These are phyloP conservation scores for Fomes fomentarius DNA, from an alignment of 1,284 basidiomycete genomes.

Conservation along the genomic window DNA sequence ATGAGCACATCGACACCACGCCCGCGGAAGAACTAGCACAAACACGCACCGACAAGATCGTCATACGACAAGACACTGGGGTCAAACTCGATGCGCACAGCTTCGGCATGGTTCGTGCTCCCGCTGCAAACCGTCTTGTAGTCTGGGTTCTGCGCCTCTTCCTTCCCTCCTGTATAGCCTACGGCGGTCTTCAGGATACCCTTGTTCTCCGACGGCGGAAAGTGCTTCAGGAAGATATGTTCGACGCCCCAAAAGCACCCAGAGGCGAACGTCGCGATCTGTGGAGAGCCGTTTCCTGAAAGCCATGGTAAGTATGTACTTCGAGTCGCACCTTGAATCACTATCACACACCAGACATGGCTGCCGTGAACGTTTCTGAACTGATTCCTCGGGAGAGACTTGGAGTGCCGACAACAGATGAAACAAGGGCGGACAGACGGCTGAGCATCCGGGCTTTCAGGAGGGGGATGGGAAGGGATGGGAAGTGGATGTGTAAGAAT, in stretches of 20 bases:
- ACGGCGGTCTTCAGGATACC: conserved; percentile 74
- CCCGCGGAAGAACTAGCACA: neutral
- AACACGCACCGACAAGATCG: conserved; percentile 74
- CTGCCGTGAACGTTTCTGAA: conserved; percentile 7
- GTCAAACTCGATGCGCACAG: conserved; percentile 86
- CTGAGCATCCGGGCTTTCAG: conserved; percentile 17
- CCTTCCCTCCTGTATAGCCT: conserved; percentile 82
- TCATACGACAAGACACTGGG: conserved; percentile 77
- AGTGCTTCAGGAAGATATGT: conserved; percentile 86
- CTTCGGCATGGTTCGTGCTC: conserved; percentile 88
- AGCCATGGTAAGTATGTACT: neutral
- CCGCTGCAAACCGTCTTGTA: conserved; percentile 86
- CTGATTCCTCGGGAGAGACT: conserved; percentile 19
- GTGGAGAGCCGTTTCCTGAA: conserved; percentile 35
- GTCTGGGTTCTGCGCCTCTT: conserved; percentile 54
- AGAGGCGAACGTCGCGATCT: conserved; percentile 78
- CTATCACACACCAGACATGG: conserved; percentile 22
- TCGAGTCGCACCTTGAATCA: too few species aligned
- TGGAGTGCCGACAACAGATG: conserved; percentile 11
- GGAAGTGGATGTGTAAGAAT: conserved; percentile 3
- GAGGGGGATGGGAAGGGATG: too few species aligned
- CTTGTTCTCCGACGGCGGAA: conserved; percentile 65
- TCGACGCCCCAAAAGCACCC: conserved; percentile 84
- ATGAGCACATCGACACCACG: conserved; percentile 1
- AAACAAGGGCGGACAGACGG: conserved; percentile 20